Percentiles rank a stretch among this genome's conserved stretches.
phyloP scores from a whole-genome alignment of 2,329 filamentous ascomycete species.

The Fusarium sarcochroum region DNA sequence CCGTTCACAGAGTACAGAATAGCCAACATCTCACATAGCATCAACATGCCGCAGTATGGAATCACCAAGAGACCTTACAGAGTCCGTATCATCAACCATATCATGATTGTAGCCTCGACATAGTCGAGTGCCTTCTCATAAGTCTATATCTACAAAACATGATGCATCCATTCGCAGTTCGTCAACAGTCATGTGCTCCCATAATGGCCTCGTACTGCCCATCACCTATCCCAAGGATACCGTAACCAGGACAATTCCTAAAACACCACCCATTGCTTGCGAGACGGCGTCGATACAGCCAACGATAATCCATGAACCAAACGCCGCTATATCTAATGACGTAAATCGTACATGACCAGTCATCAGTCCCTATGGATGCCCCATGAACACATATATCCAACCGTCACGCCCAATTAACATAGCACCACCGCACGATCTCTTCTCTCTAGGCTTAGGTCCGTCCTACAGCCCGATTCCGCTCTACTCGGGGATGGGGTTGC shows the following conservation, averaged over 20 bases:
- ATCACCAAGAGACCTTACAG: neutral
- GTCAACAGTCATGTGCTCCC: slow-evolving; percentile 38
- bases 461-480: slow-evolving; percentile 14
- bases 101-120: slow-evolving; percentile 33
- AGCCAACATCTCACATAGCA: neutral
- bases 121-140: slow-evolving; percentile 27
- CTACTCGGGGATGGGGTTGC: slow-evolving; percentile 55
- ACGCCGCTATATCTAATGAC: slow-evolving; percentile 52
- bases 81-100: slow-evolving; percentile 26
- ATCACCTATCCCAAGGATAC: slow-evolving; percentile 36
- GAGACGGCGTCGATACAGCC: slow-evolving; percentile 45
- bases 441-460: slow-evolving; percentile 7
- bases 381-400: slow-evolving; percentile 48
- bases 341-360: slow-evolving; percentile 51
- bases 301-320: slow-evolving; percentile 51
- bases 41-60: neutral
- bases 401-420: slow-evolving; percentile 41
- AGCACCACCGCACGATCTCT: slow-evolving; percentile 19
- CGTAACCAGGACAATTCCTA: slow-evolving; percentile 26
- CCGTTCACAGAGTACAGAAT: neutral
- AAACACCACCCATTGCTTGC: slow-evolving; percentile 40
- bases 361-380: slow-evolving; percentile 45
- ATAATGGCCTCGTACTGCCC: slow-evolving; percentile 26
- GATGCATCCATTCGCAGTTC: slow-evolving; percentile 31
- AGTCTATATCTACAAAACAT: slow-evolving; percentile 36